These are phyloP conservation scores for Raphanus raphanistrum DNA, from an alignment of 345 rosid genomes.

Conservation along the genomic window DNA sequence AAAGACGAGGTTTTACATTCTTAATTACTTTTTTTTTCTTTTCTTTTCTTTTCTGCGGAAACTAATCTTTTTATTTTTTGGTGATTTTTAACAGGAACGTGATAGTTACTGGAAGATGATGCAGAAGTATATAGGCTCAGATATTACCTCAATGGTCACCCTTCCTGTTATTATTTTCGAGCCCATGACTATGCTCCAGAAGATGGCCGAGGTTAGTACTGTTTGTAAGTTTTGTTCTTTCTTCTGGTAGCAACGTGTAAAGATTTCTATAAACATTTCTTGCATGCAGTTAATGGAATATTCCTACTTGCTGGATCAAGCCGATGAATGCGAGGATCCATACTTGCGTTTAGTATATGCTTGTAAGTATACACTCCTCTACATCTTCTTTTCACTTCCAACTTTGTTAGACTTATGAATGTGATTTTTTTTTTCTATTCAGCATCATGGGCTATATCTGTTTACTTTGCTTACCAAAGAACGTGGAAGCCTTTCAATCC, in stretches of 20 bases:
- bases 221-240: neutral
- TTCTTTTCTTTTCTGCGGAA: neutral
- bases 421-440: slow-evolving; percentile 6
- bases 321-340: slow-evolving; percentile 92
- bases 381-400: neutral
- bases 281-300: slow-evolving; percentile 87
- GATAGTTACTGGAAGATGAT: slow-evolving; percentile 94
- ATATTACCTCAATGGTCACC: slow-evolving; percentile 91
- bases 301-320: slow-evolving; percentile 72
- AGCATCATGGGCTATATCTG: slow-evolving; percentile 92
- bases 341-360: slow-evolving; percentile 85
- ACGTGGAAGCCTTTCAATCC: slow-evolving; percentile 99
- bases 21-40: neutral
- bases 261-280: neutral
- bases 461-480: slow-evolving; percentile 77
- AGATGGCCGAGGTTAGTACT: slow-evolving; percentile 84
- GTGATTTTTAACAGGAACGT: slow-evolving; percentile 53
- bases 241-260: too few species aligned
- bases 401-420: neutral
- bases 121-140: slow-evolving; percentile 88
- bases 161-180: slow-evolving; percentile 91
- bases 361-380: slow-evolving; percentile 42
- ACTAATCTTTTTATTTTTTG: neutral
- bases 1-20: slow-evolving; percentile 58
- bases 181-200: slow-evolving; percentile 95